phyloP scores from a whole-genome alignment of 164 flowering plant genomes.

The Stephania yunnanensis region DNA sequence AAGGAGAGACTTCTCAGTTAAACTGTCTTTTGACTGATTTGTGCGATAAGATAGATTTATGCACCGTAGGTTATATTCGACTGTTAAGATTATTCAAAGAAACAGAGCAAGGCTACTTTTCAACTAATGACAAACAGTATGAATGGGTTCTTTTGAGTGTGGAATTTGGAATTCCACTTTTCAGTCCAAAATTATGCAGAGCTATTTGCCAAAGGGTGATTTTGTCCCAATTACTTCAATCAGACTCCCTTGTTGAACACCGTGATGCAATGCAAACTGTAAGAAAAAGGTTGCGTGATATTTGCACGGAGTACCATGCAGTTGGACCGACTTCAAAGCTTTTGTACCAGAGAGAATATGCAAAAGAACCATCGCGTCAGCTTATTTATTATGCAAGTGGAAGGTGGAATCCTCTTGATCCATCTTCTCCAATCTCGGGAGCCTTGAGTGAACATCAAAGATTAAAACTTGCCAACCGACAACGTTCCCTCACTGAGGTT shows the following conservation, averaged over 20 bases:
- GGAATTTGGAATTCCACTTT: constrained; percentile 93
- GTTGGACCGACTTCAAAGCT: constrained; percentile 85
- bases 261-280: constrained; percentile 79
- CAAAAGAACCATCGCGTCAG: constrained; percentile 47
- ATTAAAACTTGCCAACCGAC: constrained; percentile 70
- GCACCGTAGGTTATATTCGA: constrained; percentile 84
- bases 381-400: constrained; percentile 91
- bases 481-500: constrained; percentile 75
- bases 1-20: constrained; percentile 48
- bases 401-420: constrained; percentile 93
- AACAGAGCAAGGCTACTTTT: constrained; percentile 45
- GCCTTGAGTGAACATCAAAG: constrained; percentile 69
- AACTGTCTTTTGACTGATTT: constrained; percentile 44
- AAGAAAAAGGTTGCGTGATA: constrained; percentile 65
- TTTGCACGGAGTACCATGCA: constrained; percentile 82
- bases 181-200: constrained; percentile 82
- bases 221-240: constrained; percentile 72
- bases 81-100: constrained; percentile 70
- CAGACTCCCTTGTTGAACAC: constrained; percentile 62
- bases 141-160: constrained; percentile 94
- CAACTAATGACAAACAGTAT: constrained; percentile 57
- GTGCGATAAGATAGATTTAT: constrained; percentile 57
- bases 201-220: constrained; percentile 73
- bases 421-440: constrained; percentile 91
- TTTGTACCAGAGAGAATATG: constrained; percentile 68